phyloP scores from a whole-genome alignment of 805 yeast genomes.

The Saccharomycopsis sp. region DNA sequence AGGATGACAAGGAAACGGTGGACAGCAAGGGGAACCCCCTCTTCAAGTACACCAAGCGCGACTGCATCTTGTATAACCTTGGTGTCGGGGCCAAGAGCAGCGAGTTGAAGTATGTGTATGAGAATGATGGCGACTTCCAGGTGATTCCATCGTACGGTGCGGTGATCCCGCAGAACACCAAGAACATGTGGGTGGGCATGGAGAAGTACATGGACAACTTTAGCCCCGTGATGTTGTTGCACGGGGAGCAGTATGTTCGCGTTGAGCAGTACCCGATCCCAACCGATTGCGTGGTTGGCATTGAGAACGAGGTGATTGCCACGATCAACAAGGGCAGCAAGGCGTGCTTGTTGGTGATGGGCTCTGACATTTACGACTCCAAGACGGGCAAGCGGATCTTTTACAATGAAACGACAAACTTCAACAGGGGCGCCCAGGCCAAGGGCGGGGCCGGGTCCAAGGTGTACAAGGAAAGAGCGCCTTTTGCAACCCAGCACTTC shows the following conservation, averaged over 20 bases:
- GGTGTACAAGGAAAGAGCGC: slow-evolving; percentile 37
- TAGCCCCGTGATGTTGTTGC: slow-evolving; percentile 82
- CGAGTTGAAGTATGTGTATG: slow-evolving; percentile 75
- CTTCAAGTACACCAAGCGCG: slow-evolving; percentile 55
- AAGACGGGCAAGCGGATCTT: slow-evolving; percentile 61
- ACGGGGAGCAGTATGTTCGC: slow-evolving; percentile 90
- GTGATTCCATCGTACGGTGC: slow-evolving; percentile 78
- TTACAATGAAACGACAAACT: slow-evolving; percentile 75
- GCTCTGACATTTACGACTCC: slow-evolving; percentile 59
- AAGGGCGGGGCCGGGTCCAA: slow-evolving; percentile 43
- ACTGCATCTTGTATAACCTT: slow-evolving; percentile 75
- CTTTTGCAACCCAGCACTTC: slow-evolving; percentile 43
- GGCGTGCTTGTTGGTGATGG: slow-evolving; percentile 65
- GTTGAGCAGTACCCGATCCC: slow-evolving; percentile 72
- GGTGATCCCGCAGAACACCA: slow-evolving; percentile 49
- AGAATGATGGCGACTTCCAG: slow-evolving; percentile 67
- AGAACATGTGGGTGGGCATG: not conserved
- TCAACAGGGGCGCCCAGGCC: slow-evolving; percentile 63
- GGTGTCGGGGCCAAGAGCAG: slow-evolving; percentile 78
- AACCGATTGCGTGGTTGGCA: slow-evolving; percentile 51
- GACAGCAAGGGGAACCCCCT: slow-evolving; percentile 33
- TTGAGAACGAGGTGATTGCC: slow-evolving; percentile 60
- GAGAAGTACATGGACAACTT: slow-evolving; percentile 59
- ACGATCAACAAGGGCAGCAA: slow-evolving; percentile 80
- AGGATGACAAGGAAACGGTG: slow-evolving; percentile 37